Base-by-base conservation (phyloP, 164 flowering plant species). In the Tetracentron sinense region DNA sequence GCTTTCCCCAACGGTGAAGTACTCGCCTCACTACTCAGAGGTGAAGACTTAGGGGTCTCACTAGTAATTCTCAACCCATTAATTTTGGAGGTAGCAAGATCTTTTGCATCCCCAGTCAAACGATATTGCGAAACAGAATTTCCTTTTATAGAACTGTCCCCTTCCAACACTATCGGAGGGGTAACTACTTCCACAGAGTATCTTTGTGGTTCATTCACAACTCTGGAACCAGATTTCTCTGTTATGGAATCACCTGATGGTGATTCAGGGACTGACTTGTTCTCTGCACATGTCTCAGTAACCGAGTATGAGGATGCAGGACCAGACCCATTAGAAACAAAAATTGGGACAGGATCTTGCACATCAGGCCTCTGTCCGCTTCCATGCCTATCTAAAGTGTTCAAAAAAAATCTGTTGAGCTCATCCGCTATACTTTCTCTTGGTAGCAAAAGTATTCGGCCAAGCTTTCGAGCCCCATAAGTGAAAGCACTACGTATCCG, bases 401-500 rank as follows among this genome's bases (percentile, higher is more conserved):
- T 83, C 60, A 60, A 14, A 56, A 83, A 86, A 48, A 86, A 85
- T 46, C 63, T 73, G 7, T 66, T 67, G 29, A 89, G 74, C 70
- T 81, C 92, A 61, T 70, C 73, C 3, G 58, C 65, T 50, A 85
- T 64, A 25, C 60, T 67, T 46, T 74, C 80, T 47, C 33, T 65
- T 14, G 95, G 81, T 61, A 56, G 63, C 22, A 48, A 54, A 49
- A 91, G 85, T 59, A 87, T 73, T 20, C 58, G 72, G 6, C 88
- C 87, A 63, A 91, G 95, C 77, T 78, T 87, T 56, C 80, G 81
- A 30, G 88, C 89, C 26, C 96, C 93, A 77, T 78, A 83, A 33
- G 73, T 74, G 53, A 91, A 77, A 62, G 97, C 97, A 79, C 96
- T 81, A 5, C 81, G 74, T 66, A 91, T 88, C 16, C 96, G 85